These are phyloP conservation scores for Sphagnum fallax DNA, from an alignment of 228 moss, liverwort and hornwort genomes.

Conservation along the genomic window DNA sequence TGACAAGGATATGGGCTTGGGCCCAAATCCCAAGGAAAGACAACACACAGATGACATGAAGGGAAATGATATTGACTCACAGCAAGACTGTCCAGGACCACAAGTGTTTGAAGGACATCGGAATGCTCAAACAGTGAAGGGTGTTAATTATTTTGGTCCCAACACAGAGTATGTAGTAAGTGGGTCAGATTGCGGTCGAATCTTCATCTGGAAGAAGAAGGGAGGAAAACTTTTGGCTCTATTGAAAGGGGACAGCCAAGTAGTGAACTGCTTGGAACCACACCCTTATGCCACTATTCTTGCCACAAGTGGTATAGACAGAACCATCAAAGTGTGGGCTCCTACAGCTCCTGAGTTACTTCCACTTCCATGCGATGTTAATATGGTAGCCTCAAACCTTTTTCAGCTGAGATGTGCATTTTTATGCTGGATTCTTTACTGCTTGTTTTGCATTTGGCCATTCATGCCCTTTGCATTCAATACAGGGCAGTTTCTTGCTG, in stretches of 20 bases:
- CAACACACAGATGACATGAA: conserved; percentile 6
- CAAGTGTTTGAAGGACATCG: conserved; percentile 82
- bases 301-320: conserved; percentile 90
- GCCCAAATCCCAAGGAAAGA: conserved; percentile 35
- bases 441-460: not conserved
- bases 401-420: not conserved
- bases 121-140: conserved; percentile 81
- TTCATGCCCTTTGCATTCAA: not conserved
- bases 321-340: conserved; percentile 73
- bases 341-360: conserved; percentile 37
- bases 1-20: conserved; percentile 67
- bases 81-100: conserved; percentile 18
- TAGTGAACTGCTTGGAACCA: conserved; percentile 91
- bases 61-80: conserved; percentile 19
- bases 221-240: conserved; percentile 60
- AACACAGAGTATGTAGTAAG: conserved; percentile 84
- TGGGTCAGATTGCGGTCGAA: conserved; percentile 88
- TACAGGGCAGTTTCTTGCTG: not conserved
- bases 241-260: conserved; percentile 62
- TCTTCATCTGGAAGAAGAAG: conserved; percentile 88
- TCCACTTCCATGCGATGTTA: conserved; percentile 41
- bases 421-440: not conserved
- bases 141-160: conserved; percentile 89
- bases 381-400: conserved; percentile 16
- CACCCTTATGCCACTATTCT: conserved; percentile 77